Conservation (phyloP, 192 early-diverging fungal species). For the Lobosporangium transversale region DNA sequence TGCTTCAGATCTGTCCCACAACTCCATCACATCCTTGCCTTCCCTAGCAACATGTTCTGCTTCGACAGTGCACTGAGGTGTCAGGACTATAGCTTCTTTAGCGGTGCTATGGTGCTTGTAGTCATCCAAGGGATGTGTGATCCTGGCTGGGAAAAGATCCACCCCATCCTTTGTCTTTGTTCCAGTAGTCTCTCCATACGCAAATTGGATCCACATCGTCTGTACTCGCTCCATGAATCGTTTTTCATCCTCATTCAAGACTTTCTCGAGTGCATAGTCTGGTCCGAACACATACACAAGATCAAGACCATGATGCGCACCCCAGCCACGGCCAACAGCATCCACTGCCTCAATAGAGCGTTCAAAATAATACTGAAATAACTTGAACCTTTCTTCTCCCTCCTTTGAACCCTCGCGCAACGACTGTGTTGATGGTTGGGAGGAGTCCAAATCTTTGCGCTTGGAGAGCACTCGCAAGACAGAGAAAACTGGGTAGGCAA, state of each 20-base stretch:
- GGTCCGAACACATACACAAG: conserved; percentile 38
- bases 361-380: conserved; percentile 38
- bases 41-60: not conserved
- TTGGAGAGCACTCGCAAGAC: conserved; percentile 23
- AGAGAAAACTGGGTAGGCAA: conserved; percentile 12
- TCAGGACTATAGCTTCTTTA: conserved; percentile 20
- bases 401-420: too few relatives aligned
- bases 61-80: not conserved
- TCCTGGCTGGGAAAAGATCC: not conserved
- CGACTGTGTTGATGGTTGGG: not conserved
- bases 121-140: conserved; percentile 14
- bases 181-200: conserved; percentile 6
- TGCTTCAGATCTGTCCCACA: conserved; percentile 22
- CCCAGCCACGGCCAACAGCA: not conserved
- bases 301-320: conserved; percentile 41
- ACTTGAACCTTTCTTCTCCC: not conserved
- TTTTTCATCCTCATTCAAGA: conserved; percentile 24
- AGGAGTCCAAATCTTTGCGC: conserved; percentile 12
- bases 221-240: conserved; percentile 9
- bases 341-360: conserved; percentile 15
- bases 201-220: conserved; percentile 37
- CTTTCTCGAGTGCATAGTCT: conserved; percentile 4
- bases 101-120: conserved; percentile 14
- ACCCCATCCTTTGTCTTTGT: not conserved
- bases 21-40: conserved; percentile 4